A percentile compares a stretch with the other conserved stretches of the same genome.
Conservation (phyloP, 495 filamentous ascomycete species). For the Aspergillus kassunensis region DNA sequence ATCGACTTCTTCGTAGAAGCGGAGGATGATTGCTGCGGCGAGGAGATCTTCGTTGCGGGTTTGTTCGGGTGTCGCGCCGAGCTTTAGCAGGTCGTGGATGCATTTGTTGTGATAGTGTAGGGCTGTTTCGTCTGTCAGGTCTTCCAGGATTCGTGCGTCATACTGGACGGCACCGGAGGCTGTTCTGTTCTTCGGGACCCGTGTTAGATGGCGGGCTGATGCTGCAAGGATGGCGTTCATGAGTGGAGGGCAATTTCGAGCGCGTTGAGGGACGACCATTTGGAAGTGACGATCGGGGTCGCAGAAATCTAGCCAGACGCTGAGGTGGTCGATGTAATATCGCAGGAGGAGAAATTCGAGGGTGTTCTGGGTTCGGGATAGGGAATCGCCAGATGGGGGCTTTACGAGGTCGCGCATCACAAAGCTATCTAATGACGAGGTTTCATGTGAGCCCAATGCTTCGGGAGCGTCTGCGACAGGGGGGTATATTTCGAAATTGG, state of each 20-base stretch:
- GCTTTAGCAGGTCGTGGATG: constrained; percentile 20
- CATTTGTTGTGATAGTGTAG: constrained; percentile 28
- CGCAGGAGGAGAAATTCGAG: not conserved
- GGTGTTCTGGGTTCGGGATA: not conserved
- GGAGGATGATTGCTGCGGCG: constrained; percentile 27
- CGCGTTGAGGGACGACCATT: constrained; percentile 19
- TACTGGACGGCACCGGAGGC: constrained; percentile 3
- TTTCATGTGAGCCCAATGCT: too few relatives aligned
- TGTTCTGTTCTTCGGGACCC: not conserved
- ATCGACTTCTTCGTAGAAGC: constrained; percentile 33
- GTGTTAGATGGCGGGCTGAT: constrained; percentile 21
- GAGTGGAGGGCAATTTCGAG: constrained; percentile 15
- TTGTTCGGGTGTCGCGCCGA: constrained; percentile 17
- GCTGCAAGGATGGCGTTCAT: constrained; percentile 20
- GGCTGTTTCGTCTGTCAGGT: constrained; percentile 16
- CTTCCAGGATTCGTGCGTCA: constrained; percentile 4
- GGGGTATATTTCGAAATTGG: too few relatives aligned
- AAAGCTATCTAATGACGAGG: too few relatives aligned
- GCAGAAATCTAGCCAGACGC: constrained; percentile 18
- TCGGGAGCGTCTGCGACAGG: too few relatives aligned
- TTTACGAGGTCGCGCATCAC: not conserved
- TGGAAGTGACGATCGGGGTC: constrained; percentile 21
- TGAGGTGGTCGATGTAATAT: not conserved
- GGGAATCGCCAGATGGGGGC: not conserved
- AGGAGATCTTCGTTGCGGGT: constrained; percentile 26